Base-by-base conservation (phyloP, 2,329 filamentous ascomycete genomes). In the Talaromyces sp. region DNA sequence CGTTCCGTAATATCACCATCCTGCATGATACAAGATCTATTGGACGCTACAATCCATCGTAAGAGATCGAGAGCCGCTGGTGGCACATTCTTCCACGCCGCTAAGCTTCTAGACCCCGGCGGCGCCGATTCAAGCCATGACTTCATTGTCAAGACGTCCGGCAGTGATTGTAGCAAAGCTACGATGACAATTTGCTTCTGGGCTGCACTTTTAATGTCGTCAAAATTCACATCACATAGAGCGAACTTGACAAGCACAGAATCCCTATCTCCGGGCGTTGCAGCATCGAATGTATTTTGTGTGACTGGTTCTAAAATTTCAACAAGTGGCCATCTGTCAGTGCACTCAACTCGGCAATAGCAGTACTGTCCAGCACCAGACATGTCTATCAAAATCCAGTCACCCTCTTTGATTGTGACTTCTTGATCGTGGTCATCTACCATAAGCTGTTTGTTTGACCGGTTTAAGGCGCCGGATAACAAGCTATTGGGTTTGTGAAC, bases 1-100 rank as follows among this genome's bases (percentile, higher is more conserved):
- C 24, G 24, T 61, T 13, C 71, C 5, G 66, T 22, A 64, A 74
- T 19, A 47, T 78, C 77, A 50, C 89, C 87, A 16, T 95, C 88
- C 69, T 94, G 88, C 54, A 94, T 83, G 66, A 97, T 95, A 70
- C 89, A 93, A 0, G 93, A 94, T 54, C 92, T 84, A 71, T 97
- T 97, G 0, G 93, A 96, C 0, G 93, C 91, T 65, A 97, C 86
- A 67, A 97, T 91, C 93, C 93, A 97, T 60, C 91, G 85, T 22
- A 97, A 79, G 0, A 96, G 76, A 22, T 87, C 85, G 3, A 91
- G 77, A 0, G 88, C 85, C 7, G 90, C 84, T 2, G 86, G 84
- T 0, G 88, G 85, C 10, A 97, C 82, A 19, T 83, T 81, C 68
- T 78, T 75, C 88, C 88, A 90, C 54, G 75, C 79, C 3, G 76